Evolutionary conservation across 805 yeast species (phyloP), one percentile per base, ranked within the genome.

Genomic region (Candida ponderosae): DNA sequence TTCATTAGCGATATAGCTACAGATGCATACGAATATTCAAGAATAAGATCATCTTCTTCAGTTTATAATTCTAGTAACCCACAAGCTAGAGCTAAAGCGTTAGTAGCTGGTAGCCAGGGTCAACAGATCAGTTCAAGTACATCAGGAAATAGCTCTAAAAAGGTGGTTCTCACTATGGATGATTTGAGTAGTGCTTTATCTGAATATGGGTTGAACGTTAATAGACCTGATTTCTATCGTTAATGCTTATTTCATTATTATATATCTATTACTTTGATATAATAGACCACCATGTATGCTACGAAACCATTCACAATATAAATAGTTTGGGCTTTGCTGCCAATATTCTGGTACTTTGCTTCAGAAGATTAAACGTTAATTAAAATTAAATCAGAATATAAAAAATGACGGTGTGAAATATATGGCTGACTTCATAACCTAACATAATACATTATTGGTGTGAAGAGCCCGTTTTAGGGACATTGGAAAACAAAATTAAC

Each of bases 1-100:
- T 93, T 93, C 57, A 74, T 93, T 20, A 78, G 89, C 42, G 98
- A 93, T 56, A 80, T 93, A 23, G 96, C 98, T 2, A 86, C 88
- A 14, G 97, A 93, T 54, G 97, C 98, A 0, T 93, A 87, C 56
- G 98, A 93, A 56, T 89, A 87, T 55, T 84, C 96, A 8, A 68
- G 97, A 42, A 93, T 93, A 46, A 72, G 97, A 44, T 85, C 93
- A n/a, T 68, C 85, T 5, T 77, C 87, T 11, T 78, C 96, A 0
- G 94, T 89, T n/a, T 79, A 84, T 50, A 80, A 81, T 50, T 77
- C 95, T 5, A 70, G 84, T 32, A 86, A 86, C 53, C 95, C 96
- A 7, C 95, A 85, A 55, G 81, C 79, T 2, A 70, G 94, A 51
- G 94, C 93, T 0, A 73, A 86, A 48, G 90, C 86, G 24, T 65